Evolutionary conservation across 2,329 filamentous ascomycete genomes (phyloP), one percentile per base, ranked within the genome.

Genomic region (Pseudogymnoascus sp.): DNA sequence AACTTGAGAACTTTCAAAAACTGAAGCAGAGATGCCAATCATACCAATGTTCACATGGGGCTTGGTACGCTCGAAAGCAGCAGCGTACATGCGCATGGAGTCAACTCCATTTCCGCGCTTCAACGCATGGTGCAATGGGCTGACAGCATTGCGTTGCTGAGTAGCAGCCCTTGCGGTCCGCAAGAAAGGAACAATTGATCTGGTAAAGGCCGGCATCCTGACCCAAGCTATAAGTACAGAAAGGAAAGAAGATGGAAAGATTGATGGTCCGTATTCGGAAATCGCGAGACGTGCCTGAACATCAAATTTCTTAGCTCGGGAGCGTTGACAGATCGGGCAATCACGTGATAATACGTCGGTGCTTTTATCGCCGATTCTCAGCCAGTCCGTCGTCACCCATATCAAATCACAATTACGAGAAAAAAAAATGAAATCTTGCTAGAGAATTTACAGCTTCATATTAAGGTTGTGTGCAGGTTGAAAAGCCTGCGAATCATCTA

Each of bases 11-110:
- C 62, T 63, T 38, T 50, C 8, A n/a, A 59, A 34, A 56, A 38
- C 46, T 14, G 34, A 61, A 14, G 42, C 56, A 12, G 11, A 25
- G 14, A 60, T 61, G 21, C 36, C 40, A 12, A 18, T 40, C 82
- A 70, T 82, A 90, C 95, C 95, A 75, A 99, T 95, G 82, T 99
- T 99, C 70, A 99, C 93, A 78, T 99, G 95, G 65, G 95, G 95
- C 85, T 99, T 99, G 75, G 83, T 87, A 75, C 95, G 88, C 84
- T 96, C 87, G 76, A 89, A 99, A 64, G 83, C 82, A 66, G 71
- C 68, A 63, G 86, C 86, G 71, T 88, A 89, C 74, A 81, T 81
- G 70, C 86, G 82, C 75, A 84, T 82, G 72, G 88, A 78, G 78
- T 86, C 87, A 69, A 83, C 81, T 69, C 82, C 82, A 74, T 84